Evolutionary conservation across 345 rosid species (phyloP).

Genomic region (Streptanthus diversifolius): DNA sequence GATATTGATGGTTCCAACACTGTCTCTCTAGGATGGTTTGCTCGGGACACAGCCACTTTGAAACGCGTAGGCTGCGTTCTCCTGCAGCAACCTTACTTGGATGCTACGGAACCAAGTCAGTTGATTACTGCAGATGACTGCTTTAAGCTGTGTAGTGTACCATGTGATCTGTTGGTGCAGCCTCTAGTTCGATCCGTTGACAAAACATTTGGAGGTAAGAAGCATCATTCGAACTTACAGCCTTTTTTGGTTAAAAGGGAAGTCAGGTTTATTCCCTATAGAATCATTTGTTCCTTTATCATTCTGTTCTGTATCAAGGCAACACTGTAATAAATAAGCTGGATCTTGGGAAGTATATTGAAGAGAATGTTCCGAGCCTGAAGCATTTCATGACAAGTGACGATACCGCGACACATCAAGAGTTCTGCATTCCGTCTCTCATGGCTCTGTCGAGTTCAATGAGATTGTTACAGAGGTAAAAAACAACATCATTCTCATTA

Average conservation of each 20-base stretch:
- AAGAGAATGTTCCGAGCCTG: conserved; percentile 65
- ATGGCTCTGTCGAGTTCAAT: conserved; percentile 76
- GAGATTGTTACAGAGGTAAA: conserved; percentile 65
- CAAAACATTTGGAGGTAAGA: conserved; percentile 61
- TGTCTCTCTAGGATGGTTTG: conserved; percentile 75
- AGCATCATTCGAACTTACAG: neutral
- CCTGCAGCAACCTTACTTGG: conserved; percentile 41
- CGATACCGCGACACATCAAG: conserved; percentile 32
- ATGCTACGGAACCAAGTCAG: conserved; percentile 42
- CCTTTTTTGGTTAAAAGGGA: neutral
- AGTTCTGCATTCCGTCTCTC: conserved; percentile 53
- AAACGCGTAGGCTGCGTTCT: conserved; percentile 62
- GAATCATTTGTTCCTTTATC: neutral
- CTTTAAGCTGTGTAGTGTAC: conserved; percentile 60
- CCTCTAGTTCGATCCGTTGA: conserved; percentile 53
- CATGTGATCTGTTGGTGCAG: conserved; percentile 44
- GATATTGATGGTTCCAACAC: conserved; percentile 3
- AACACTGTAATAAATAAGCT: conserved; percentile 41
- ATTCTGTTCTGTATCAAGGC: conserved; percentile 38
- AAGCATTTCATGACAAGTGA: conserved; percentile 53
- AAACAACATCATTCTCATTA: neutral
- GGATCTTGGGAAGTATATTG: conserved; percentile 56
- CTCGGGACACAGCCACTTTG: conserved; percentile 62
- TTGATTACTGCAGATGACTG: conserved; percentile 69
- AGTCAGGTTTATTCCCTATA: neutral